Evolutionary conservation across 352 stramenopile species (phyloP), one percentile per base, ranked within the genome.

Genomic region (Plasmopara viticola): DNA sequence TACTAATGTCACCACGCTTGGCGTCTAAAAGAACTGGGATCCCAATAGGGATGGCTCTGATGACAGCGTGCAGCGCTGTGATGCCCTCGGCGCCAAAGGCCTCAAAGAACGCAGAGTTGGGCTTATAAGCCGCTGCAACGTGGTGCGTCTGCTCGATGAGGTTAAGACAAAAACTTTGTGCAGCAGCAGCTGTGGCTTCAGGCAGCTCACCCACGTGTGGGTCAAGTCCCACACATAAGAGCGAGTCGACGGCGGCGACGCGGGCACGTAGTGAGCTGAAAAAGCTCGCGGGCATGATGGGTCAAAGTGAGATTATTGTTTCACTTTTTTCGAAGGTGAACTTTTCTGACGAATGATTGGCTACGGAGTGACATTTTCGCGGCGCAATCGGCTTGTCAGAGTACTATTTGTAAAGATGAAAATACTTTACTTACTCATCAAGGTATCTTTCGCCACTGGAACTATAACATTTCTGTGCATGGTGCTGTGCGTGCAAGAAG

Each of bases 71-170:
- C 30, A 99, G 70, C 6, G 94, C 95, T 6, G 70, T 66, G 51
- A 95, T 72, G 44, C 96, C 96, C 34, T 93, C 86, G 9, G 77
- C 71, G 31, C 84, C 86, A 48, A 94, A 93, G 12, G 78, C 80
- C 53, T 99, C 96, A 65, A 99, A 99, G 72, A 99, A 99, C 6
- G 97, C 97, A 50, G 95, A 94, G 75, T 99, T 99, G 28, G 97
- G 97, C 72, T 99, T 99, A 86, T 98, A 99, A 34, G 85, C 90
- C 9, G 94, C 91, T 2, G 95, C 94, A 39, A 97, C 81, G 17
- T 93, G 74, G 39, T 95, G 74, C 13, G 96, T 99, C 45, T 93
- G 83, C 44, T 97, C 81, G 56, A 99, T 98, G 41, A 99, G 75
- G 29, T 70, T 81, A 40, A 94, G 75, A 73, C 96, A 99, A 73